A percentile compares a stretch with the other conserved stretches of the same genome.
These are phyloP conservation scores for Seiridium cupressi DNA, from an alignment of 2,329 filamentous ascomycete species.

Conservation along the genomic window DNA sequence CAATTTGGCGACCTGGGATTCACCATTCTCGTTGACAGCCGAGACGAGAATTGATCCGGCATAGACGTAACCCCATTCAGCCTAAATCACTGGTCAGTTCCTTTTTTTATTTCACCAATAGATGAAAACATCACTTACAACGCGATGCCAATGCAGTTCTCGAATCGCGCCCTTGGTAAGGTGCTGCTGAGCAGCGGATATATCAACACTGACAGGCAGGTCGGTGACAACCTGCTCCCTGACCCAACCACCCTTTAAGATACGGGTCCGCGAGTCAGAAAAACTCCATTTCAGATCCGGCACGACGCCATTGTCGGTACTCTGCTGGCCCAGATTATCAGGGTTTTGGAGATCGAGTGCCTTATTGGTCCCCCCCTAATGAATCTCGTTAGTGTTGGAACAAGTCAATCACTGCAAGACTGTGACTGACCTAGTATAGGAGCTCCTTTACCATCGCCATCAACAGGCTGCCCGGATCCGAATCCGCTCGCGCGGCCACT, in stretches of 20 bases:
- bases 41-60: slow-evolving; percentile 55
- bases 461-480: not conserved
- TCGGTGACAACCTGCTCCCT: slow-evolving; percentile 67
- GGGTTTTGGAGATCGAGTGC: slow-evolving; percentile 62
- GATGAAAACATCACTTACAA: slow-evolving; percentile 36
- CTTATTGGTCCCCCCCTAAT: slow-evolving; percentile 63
- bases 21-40: slow-evolving; percentile 61
- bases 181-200: slow-evolving; percentile 67
- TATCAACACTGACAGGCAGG: slow-evolving; percentile 62
- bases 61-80: slow-evolving; percentile 65
- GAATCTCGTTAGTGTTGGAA: not conserved
- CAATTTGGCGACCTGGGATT: slow-evolving; percentile 52
- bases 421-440: not conserved
- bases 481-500: not conserved
- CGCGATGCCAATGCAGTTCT: slow-evolving; percentile 66
- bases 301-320: slow-evolving; percentile 62
- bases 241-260: slow-evolving; percentile 64
- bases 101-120: not conserved
- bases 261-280: slow-evolving; percentile 62
- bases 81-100: slow-evolving; percentile 33
- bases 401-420: no score
- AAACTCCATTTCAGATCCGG: slow-evolving; percentile 70
- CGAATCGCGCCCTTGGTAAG: slow-evolving; percentile 63
- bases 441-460: not conserved
- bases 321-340: slow-evolving; percentile 58